These are phyloP conservation scores for Cunninghamia lanceolata DNA, from an alignment of 75 land plant species.

Conservation along the genomic window DNA sequence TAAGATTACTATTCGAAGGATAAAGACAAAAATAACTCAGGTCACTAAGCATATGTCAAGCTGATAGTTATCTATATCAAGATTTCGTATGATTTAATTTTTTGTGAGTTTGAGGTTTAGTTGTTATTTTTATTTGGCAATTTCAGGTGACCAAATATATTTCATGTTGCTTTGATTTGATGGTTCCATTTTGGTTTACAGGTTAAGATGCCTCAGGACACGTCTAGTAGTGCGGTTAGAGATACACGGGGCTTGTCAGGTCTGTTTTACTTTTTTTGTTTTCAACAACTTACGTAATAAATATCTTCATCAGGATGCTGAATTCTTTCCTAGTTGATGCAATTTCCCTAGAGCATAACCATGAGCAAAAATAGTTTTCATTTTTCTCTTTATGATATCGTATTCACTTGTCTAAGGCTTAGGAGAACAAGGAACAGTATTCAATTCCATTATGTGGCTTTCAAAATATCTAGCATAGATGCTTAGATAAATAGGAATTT, in stretches of 20 bases:
- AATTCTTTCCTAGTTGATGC: background rate
- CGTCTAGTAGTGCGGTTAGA: slow-evolving; percentile 66
- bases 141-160: background rate
- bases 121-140: background rate
- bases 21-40: background rate
- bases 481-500: background rate
- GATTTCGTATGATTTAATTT: background rate
- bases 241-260: slow-evolving; percentile 97
- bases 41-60: background rate
- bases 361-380: background rate
- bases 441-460: background rate
- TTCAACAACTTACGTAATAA: background rate
- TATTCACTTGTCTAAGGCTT: background rate
- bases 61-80: background rate
- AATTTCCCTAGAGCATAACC: background rate
- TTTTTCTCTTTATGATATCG: background rate
- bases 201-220: slow-evolving; percentile 99
- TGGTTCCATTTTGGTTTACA: slow-evolving; percentile 13
- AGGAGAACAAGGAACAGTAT: background rate
- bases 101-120: background rate
- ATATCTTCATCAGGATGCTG: background rate
- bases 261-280: slow-evolving; percentile 15
- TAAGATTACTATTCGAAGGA: too few species aligned
- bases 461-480: background rate
- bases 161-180: background rate